phyloP scores from a whole-genome alignment of 2,329 filamentous ascomycete genomes.

The Pleoardoris graminearum region DNA sequence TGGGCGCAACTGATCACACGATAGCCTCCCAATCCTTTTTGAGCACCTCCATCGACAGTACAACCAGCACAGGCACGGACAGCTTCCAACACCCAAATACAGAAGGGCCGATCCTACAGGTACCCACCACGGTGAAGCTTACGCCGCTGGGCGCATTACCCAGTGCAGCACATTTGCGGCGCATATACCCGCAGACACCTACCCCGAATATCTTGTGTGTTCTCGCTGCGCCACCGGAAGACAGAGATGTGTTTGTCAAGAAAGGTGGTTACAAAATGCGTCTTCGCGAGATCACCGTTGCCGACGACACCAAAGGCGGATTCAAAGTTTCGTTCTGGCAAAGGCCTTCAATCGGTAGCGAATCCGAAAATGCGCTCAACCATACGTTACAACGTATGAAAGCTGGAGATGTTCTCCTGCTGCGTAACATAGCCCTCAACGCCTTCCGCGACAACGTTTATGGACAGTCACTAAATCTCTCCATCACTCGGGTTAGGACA shows the following conservation, averaged over 20 bases:
- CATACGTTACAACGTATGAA: slow-evolving; percentile 56
- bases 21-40: slow-evolving; percentile 42
- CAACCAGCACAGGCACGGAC: slow-evolving; percentile 23
- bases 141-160: slow-evolving; percentile 73
- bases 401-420: slow-evolving; percentile 74
- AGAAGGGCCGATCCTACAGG: slow-evolving; percentile 12
- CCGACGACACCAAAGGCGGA: slow-evolving; percentile 79
- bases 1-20: slow-evolving; percentile 32
- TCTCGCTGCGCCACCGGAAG: slow-evolving; percentile 70
- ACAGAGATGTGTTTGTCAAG: slow-evolving; percentile 69
- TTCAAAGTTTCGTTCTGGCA: slow-evolving; percentile 84
- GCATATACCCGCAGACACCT: slow-evolving; percentile 76
- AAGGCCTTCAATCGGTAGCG: slow-evolving; percentile 15
- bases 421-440: slow-evolving; percentile 78
- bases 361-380: slow-evolving; percentile 43
- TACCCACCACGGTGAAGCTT: slow-evolving; percentile 48
- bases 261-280: slow-evolving; percentile 60
- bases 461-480: slow-evolving; percentile 76
- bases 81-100: slow-evolving; percentile 24
- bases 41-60: slow-evolving; percentile 42
- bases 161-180: slow-evolving; percentile 63
- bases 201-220: slow-evolving; percentile 82
- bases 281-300: slow-evolving; percentile 56
- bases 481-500: slow-evolving; percentile 68
- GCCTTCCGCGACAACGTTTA: slow-evolving; percentile 78